Percentiles rank a stretch among this genome's conserved stretches.
Conservation (phyloP, 2,329 filamentous ascomycete species). For the Anisogramma anomala region DNA sequence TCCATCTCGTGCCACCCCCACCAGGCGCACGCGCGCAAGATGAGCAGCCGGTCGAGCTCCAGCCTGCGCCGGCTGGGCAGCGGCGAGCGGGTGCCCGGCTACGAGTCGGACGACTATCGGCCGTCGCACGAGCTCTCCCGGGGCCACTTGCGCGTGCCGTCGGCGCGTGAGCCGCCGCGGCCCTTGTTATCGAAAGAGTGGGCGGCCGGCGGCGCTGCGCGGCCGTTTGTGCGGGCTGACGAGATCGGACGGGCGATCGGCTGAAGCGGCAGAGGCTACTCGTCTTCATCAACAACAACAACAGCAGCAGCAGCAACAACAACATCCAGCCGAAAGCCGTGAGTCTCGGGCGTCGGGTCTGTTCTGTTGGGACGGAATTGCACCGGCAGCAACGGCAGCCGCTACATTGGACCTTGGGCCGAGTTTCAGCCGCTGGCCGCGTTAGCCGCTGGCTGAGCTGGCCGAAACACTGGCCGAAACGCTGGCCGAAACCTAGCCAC, state of each 20-base stretch:
- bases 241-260: slow-evolving; percentile 45
- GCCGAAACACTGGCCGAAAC: too few relatives aligned
- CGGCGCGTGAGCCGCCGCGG: slow-evolving; percentile 31
- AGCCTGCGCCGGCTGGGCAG: slow-evolving; percentile 32
- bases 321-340: too few relatives aligned
- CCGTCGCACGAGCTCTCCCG: slow-evolving; percentile 24
- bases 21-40: slow-evolving; percentile 31
- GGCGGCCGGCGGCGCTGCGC: slow-evolving; percentile 32
- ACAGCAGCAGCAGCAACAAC: too few relatives aligned
- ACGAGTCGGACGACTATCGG: slow-evolving; percentile 24
- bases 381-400: too few relatives aligned
- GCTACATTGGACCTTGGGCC: too few relatives aligned
- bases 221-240: slow-evolving; percentile 33
- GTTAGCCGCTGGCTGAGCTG: too few relatives aligned
- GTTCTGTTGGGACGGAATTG: too few relatives aligned
- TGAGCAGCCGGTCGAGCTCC: slow-evolving; percentile 35
- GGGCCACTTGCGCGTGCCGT: slow-evolving; percentile 24
- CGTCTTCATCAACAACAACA: too few relatives aligned
- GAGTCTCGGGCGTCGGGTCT: too few relatives aligned
- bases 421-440: too few relatives aligned
- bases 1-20: slow-evolving; percentile 25
- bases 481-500: too few relatives aligned
- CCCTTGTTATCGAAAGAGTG: slow-evolving; percentile 36
- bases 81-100: slow-evolving; percentile 11
- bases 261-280: slow-evolving; percentile 29